Conservation (phyloP, 441 rosid genomes). For the Erysimum cheiri region DNA sequence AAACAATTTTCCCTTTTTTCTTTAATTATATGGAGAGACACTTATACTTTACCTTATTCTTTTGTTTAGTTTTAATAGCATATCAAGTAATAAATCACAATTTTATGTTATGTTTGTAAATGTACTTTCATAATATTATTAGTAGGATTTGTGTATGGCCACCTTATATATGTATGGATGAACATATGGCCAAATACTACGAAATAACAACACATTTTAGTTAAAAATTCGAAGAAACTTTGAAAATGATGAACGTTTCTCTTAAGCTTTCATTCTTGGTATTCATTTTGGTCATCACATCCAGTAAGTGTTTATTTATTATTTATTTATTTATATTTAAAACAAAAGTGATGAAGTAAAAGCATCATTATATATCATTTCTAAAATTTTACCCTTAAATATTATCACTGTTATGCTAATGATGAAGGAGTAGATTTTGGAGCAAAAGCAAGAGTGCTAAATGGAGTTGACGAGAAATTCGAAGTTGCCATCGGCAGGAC, state of each 20-base stretch:
- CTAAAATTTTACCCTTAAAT: neutral
- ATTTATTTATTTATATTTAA: too few relatives aligned
- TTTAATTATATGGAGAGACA: too few relatives aligned
- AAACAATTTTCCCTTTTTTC: too few relatives aligned
- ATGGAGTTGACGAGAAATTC: neutral
- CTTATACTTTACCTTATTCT: too few relatives aligned
- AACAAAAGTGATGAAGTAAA: too few relatives aligned
- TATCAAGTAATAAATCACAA: too few relatives aligned
- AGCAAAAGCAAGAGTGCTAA: slow-evolving; percentile 33
- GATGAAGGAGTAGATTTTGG: slow-evolving; percentile 20
- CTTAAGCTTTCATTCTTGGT: slow-evolving; percentile 6
- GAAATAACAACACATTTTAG: neutral
- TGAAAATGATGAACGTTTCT: slow-evolving; percentile 13
- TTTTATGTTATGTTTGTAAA: too few relatives aligned
- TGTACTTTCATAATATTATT: too few relatives aligned
- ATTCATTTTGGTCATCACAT: slow-evolving; percentile 34
- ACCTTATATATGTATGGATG: too few relatives aligned
- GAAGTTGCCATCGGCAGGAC: neutral
- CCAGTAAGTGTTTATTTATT: slow-evolving; percentile 15
- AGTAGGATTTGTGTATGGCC: neutral
- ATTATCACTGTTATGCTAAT: neutral
- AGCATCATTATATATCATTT: too few relatives aligned
- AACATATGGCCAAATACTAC: neutral
- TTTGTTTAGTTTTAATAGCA: too few relatives aligned
- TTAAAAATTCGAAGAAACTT: slow-evolving; percentile 6